These are phyloP conservation scores for Porphyrellus sp. DNA, from an alignment of 1,284 basidiomycete species.

Conservation along the genomic window DNA sequence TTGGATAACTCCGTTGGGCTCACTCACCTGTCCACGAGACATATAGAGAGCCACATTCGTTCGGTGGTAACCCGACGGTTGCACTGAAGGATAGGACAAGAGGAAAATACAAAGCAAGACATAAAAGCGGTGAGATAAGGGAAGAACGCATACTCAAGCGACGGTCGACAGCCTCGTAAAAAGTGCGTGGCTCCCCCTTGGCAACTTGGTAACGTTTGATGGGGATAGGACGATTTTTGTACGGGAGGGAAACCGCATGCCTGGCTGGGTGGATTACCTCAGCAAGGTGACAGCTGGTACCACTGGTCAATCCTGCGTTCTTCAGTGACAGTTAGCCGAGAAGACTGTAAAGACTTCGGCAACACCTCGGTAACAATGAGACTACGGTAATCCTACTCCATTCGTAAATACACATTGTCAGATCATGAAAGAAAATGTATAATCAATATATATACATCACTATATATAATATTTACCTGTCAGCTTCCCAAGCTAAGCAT, in stretches of 20 bases:
- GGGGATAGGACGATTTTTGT: constrained; percentile 10
- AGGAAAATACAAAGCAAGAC: constrained; percentile 22
- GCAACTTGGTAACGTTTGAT: constrained; percentile 1
- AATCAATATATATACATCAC: too few relatives aligned
- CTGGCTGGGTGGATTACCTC: constrained; percentile 18
- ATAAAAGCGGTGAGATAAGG: constrained; percentile 19
- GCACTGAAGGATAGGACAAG: constrained; percentile 51
- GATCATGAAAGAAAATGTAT: too few relatives aligned
- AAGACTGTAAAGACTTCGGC: too few relatives aligned
- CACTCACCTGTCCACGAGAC: constrained; percentile 62
- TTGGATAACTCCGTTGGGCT: too few relatives aligned
- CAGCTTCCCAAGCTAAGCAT: too few relatives aligned
- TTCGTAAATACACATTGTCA: too few relatives aligned
- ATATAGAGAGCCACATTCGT: constrained; percentile 57
- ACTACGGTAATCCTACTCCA: too few relatives aligned
- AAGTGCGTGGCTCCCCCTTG: constrained; percentile 2
- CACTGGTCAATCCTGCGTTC: too few relatives aligned
- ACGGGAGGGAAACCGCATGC: constrained; percentile 2
- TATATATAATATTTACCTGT: too few relatives aligned
- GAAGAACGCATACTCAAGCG: constrained; percentile 26
- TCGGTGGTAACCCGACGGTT: constrained; percentile 42
- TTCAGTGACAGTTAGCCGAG: too few relatives aligned
- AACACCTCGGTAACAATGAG: too few relatives aligned
- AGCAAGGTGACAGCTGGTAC: constrained; percentile 11
- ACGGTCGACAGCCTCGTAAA: constrained; percentile 11